Evolutionary conservation across 208 protist species (phyloP).

Genomic region (Paratrypanosoma confusum): DNA sequence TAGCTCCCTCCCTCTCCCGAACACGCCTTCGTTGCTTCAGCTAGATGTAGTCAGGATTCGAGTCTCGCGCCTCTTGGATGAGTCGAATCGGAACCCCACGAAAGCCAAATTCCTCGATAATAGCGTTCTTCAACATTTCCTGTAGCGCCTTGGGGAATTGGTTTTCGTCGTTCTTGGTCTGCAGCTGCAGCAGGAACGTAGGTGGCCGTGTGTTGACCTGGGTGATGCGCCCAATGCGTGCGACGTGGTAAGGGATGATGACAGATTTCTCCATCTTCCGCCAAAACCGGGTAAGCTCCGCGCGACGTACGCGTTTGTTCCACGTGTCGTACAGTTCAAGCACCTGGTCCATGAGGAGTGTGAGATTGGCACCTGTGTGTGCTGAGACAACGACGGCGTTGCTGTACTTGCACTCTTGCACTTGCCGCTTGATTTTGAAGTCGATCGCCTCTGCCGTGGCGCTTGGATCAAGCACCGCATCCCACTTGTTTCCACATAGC

Average conservation of each 20-base stretch:
- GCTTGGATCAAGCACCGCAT: conserved; percentile 78
- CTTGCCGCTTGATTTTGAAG: conserved; percentile 87
- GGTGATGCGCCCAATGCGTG: conserved; percentile 69
- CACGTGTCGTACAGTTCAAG: conserved; percentile 80
- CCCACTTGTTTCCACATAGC: conserved; percentile 89
- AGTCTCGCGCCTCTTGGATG: conserved; percentile 83
- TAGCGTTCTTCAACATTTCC: conserved; percentile 87
- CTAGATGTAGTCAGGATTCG: conserved; percentile 85
- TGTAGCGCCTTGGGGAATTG: conserved; percentile 60
- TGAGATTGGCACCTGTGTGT: conserved; percentile 79
- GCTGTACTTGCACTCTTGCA: conserved; percentile 84
- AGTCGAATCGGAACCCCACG: conserved; percentile 79
- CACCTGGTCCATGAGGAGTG: conserved; percentile 76
- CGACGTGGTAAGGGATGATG: conserved; percentile 81
- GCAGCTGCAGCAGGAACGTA: conserved; percentile 77
- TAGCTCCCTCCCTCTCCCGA: neutral
- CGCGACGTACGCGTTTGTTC: conserved; percentile 79
- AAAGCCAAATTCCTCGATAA: conserved; percentile 87
- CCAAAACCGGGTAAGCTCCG: conserved; percentile 81
- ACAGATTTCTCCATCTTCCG: conserved; percentile 86
- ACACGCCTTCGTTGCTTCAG: conserved; percentile 7
- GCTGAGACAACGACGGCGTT: conserved; percentile 85
- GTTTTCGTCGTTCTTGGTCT: conserved; percentile 82
- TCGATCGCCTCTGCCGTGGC: conserved; percentile 87
- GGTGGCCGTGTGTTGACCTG: conserved; percentile 82